Evolutionary conservation across 768 basidiomycete genomes (phyloP).

Genomic region (Chalciporus pseudorubinellus): DNA sequence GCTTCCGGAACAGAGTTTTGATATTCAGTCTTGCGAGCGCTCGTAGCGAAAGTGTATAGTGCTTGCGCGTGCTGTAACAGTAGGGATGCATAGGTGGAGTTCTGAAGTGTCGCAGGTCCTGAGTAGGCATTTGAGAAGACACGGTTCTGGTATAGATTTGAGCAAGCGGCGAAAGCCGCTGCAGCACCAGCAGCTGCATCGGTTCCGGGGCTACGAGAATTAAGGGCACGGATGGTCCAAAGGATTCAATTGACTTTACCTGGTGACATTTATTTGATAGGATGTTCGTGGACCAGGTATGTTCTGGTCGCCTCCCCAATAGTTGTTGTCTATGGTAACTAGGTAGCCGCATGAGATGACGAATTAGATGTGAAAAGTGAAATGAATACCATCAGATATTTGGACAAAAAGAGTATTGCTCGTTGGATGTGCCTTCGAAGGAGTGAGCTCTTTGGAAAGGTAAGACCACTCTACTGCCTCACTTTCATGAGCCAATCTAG

Average conservation of each 20-base stretch:
- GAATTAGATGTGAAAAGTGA: not conserved
- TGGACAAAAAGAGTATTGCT: conserved; percentile 73
- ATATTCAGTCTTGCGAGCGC: conserved; percentile 60
- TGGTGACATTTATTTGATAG: conserved; percentile 73
- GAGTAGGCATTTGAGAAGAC: conserved; percentile 53
- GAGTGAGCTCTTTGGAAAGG: not conserved
- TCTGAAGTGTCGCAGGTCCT: conserved; percentile 63
- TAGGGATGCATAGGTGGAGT: conserved; percentile 66
- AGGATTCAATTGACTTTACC: conserved; percentile 25
- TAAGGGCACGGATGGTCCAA: not conserved
- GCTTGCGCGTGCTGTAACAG: conserved; percentile 73
- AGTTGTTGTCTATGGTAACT: conserved; percentile 67
- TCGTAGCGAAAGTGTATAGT: conserved; percentile 75
- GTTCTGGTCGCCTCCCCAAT: conserved; percentile 85
- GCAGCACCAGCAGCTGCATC: conserved; percentile 84
- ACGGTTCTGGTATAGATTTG: conserved; percentile 70
- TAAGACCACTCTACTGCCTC: conserved; percentile 9
- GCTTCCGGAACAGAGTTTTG: conserved; percentile 68
- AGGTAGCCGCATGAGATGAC: conserved; percentile 4
- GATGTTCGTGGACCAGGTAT: conserved; percentile 76
- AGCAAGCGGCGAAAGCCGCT: conserved; percentile 85
- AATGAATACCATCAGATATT: conserved; percentile 57
- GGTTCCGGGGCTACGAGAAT: conserved; percentile 64
- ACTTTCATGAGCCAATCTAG: conserved; percentile 92
- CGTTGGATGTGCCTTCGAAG: conserved; percentile 70